Evolutionary conservation across 2,329 filamentous ascomycete species (phyloP).

Genomic region (Apiospora marii): DNA sequence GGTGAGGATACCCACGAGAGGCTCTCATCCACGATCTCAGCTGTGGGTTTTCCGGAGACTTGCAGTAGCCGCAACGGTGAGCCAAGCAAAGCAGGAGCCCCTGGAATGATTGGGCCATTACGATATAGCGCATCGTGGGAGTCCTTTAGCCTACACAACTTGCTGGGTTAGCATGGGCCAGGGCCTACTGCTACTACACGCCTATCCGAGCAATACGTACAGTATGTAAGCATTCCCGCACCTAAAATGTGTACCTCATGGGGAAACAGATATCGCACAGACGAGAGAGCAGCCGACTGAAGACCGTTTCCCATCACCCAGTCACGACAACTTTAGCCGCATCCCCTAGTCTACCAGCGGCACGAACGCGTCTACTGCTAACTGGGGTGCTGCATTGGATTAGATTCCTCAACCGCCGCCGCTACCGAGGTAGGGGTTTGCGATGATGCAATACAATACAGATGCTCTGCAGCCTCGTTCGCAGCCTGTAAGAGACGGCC

Average conservation of each 20-base stretch:
- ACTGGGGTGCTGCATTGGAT: not conserved
- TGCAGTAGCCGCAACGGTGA: constrained; percentile 27
- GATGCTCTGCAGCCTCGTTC: not conserved
- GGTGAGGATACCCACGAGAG: constrained; percentile 18
- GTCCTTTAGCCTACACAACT: not conserved
- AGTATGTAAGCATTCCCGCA: not conserved
- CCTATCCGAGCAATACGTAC: constrained; percentile 5
- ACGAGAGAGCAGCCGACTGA: constrained; percentile 10
- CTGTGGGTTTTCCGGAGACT: constrained; percentile 20
- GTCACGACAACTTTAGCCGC: constrained; percentile 15
- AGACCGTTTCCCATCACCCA: not conserved
- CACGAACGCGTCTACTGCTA: not conserved
- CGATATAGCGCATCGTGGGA: constrained; percentile 17
- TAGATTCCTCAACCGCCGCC: not conserved
- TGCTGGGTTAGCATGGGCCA: constrained; percentile 9
- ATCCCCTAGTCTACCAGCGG: constrained; percentile 7
- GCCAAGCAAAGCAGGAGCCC: constrained; percentile 22
- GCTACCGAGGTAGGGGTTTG: not conserved
- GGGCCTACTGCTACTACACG: too few species aligned
- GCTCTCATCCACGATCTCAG: constrained; percentile 4
- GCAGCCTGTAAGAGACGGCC: not conserved
- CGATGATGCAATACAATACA: not conserved
- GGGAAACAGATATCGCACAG: constrained; percentile 11
- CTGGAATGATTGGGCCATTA: constrained; percentile 19
- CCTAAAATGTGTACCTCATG: not conserved